Percentiles rank a stretch among this genome's conserved stretches.
Evolutionary conservation across 1,284 basidiomycete species (phyloP).

Genomic region (Malassezia japonica): DNA sequence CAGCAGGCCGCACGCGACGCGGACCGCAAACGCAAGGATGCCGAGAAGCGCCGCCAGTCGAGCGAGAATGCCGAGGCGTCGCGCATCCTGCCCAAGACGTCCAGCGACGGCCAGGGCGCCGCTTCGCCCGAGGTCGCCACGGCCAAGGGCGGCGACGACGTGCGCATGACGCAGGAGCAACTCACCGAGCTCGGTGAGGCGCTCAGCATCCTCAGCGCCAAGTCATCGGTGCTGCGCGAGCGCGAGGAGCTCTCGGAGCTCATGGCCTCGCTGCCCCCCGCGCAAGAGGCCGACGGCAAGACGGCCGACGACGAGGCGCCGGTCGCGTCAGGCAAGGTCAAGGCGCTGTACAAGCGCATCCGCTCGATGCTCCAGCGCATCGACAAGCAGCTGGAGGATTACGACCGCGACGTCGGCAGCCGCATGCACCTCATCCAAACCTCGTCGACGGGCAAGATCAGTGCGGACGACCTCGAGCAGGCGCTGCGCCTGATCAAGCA

Average conservation of each 20-base stretch:
- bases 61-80: slow-evolving; percentile 34
- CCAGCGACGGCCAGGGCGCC: neutral
- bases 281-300: neutral
- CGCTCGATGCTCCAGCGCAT: slow-evolving; percentile 91
- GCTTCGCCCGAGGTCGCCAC: neutral
- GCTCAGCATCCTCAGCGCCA: slow-evolving; percentile 78
- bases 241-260: slow-evolving; percentile 77
- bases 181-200: slow-evolving; percentile 87
- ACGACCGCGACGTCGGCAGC: slow-evolving; percentile 68
- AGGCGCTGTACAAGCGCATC: slow-evolving; percentile 82
- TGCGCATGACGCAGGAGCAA: slow-evolving; percentile 94
- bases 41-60: slow-evolving; percentile 34
- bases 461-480: slow-evolving; percentile 76
- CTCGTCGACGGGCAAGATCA: slow-evolving; percentile 82
- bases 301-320: slow-evolving; percentile 2
- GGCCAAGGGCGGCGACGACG: slow-evolving; percentile 56
- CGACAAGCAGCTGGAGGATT: slow-evolving; percentile 81
- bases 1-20: slow-evolving; percentile 81
- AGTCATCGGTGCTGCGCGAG: slow-evolving; percentile 94
- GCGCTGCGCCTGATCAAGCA: slow-evolving; percentile 90
- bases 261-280: slow-evolving; percentile 56
- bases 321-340: slow-evolving; percentile 47
- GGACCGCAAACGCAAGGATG: slow-evolving; percentile 66
- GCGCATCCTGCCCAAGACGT: slow-evolving; percentile 27
- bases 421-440: slow-evolving; percentile 89